Base-by-base conservation (phyloP, 2,329 filamentous ascomycete genomes). In the Ophiostoma montium region DNA sequence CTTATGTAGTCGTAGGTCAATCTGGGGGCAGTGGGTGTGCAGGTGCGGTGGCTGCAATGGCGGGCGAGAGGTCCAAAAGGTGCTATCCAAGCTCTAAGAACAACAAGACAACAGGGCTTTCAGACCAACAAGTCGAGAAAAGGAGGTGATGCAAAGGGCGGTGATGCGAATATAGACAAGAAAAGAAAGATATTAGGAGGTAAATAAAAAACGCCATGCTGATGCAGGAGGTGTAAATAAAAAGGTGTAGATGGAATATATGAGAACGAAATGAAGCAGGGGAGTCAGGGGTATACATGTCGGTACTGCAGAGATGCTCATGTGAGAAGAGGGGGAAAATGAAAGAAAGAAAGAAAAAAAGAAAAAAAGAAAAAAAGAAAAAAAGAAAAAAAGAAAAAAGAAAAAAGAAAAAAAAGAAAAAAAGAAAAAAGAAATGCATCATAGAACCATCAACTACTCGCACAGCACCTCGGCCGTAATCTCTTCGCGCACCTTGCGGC, bases 401-500 rank as follows among this genome's bases (percentile, higher is more conserved):
- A 10, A 32, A 21, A 8, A 21, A 38, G 5, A 19, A 32, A 19
- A 19, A 23, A 9, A 19, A 35, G 15, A 18, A 35, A 35, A 16
- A 35, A 23, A 13, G 39, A 23, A 39, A 39, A 11, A 23, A 30
- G 9, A 16, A 31, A 47, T 1, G 18, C 32, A 38, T 12, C 13
- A 18, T 3, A 21, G 11, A 10, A 32, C 12, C 8, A 10, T n/a
- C n/a, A 35, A 23, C 10, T 5, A 30, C 10, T 5, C 15, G n/a
- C 56, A 53, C 43, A 56, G 56, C 47, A 56, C 50, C 23, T 95
- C 90, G 43, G 75, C 73, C 36, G 82, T 75, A 56, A 96, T 78
- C 68, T 96, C 90, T 61, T 86, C 80, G 32, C 92, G 75, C 8
- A 95, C 87, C 50, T 76, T 80, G 56, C 73, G 75, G 63, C 84